Evolutionary conservation across 768 basidiomycete genomes (phyloP).

Genomic region (Russula vinacea): DNA sequence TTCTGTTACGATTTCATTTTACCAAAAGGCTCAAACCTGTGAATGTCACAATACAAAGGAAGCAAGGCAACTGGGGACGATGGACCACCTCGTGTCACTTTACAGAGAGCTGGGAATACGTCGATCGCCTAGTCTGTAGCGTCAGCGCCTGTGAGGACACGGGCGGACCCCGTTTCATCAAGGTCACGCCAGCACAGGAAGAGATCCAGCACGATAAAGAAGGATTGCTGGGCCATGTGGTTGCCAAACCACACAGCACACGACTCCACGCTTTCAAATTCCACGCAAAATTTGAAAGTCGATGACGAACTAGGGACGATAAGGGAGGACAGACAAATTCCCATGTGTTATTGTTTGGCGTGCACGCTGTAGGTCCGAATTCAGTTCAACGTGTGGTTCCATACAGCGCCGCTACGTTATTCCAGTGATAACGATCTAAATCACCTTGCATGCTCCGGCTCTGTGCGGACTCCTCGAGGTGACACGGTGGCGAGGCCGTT

Average conservation of each 20-base stretch:
- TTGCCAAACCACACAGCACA: background rate
- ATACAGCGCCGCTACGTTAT: conserved; percentile 17
- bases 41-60: conserved; percentile 1
- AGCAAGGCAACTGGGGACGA: background rate
- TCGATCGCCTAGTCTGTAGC: background rate
- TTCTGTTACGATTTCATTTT: conserved; percentile 54
- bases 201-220: conserved; percentile 4
- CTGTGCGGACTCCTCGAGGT: conserved; percentile 49
- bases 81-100: background rate
- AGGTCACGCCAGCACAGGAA: conserved; percentile 35
- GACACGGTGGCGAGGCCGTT: conserved; percentile 23
- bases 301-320: background rate
- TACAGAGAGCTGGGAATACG: background rate
- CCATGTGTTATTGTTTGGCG: conserved; percentile 24
- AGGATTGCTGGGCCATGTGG: background rate
- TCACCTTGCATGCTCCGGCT: conserved; percentile 62
- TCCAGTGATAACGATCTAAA: conserved; percentile 49
- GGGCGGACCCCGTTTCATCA: background rate
- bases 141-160: conserved; percentile 10
- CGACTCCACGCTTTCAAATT: conserved; percentile 15
- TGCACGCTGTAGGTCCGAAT: conserved; percentile 9
- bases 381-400: background rate
- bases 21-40: conserved; percentile 27
- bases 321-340: background rate
- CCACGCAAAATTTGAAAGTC: background rate